These are phyloP conservation scores for Tetrapisispora fleetii DNA, from an alignment of 805 yeast species.

Conservation along the genomic window DNA sequence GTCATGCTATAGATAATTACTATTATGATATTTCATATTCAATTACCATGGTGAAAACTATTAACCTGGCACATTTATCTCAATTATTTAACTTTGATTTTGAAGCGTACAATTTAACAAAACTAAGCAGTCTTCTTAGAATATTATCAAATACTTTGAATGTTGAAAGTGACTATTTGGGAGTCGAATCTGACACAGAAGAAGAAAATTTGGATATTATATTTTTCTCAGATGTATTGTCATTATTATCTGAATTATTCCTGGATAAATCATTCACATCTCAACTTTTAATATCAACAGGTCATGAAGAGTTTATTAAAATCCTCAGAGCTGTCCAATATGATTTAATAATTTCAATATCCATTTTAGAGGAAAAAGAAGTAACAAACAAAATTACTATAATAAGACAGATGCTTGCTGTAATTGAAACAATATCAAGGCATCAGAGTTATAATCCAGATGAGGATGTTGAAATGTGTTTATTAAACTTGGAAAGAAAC, in stretches of 20 bases:
- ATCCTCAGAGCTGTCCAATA: not conserved
- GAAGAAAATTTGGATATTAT: conserved; percentile 1
- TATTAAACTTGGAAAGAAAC: not conserved
- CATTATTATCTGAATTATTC: not conserved
- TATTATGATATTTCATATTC: not conserved
- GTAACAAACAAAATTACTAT: not conserved
- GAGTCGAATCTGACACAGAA: not conserved
- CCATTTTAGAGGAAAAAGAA: not conserved
- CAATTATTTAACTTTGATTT: not conserved
- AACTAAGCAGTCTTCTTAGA: not conserved
- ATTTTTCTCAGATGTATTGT: not conserved
- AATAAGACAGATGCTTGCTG: not conserved
- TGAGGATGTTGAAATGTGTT: not conserved
- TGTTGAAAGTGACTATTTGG: not conserved
- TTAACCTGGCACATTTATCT: not conserved
- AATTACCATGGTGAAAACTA: not conserved
- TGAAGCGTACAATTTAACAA: not conserved
- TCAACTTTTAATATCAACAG: not conserved
- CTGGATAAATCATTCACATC: not conserved
- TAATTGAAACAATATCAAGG: not conserved
- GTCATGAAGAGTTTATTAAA: not conserved
- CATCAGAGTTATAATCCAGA: not conserved
- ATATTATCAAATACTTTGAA: not conserved
- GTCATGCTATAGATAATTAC: not conserved
- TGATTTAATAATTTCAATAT: not conserved